Evolutionary conservation across 73 alveolate genomes (phyloP).

Genomic region (Tetrahymena thermophila): DNA sequence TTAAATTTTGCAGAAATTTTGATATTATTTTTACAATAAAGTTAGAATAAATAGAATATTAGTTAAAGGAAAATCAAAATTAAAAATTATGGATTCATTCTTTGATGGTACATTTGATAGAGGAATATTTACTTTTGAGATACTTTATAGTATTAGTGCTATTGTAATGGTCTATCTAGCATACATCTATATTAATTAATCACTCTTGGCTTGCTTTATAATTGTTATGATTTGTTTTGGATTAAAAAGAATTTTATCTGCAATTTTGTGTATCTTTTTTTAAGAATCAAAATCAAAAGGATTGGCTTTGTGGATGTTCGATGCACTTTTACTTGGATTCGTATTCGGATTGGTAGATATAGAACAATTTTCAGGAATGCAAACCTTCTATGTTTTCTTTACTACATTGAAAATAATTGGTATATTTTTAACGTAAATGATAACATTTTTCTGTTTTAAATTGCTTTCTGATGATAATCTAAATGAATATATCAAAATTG

Average conservation of each 20-base stretch:
- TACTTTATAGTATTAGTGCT: not conserved
- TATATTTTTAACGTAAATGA: not conserved
- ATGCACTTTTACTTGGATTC: not conserved
- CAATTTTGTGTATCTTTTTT: too few relatives aligned
- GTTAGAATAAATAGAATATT: too few relatives aligned
- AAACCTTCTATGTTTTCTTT: too few relatives aligned
- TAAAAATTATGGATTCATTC: not conserved
- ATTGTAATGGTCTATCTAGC: not conserved
- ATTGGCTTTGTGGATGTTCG: not conserved
- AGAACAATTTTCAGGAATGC: not conserved
- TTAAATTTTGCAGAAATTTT: too few relatives aligned
- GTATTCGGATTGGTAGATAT: not conserved
- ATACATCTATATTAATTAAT: too few relatives aligned
- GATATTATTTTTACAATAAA: not conserved
- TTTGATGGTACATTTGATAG: not conserved
- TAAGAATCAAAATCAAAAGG: too few relatives aligned
- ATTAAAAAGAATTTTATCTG: not conserved
- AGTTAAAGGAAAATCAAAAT: too few relatives aligned
- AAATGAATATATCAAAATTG: not conserved
- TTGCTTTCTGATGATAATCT: not conserved
- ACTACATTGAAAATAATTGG: not conserved
- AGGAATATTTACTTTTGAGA: not conserved
- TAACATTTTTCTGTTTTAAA: not conserved
- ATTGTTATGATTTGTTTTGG: not conserved
- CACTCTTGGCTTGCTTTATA: not conserved